Percentiles rank a stretch among this genome's conserved stretches.
These are phyloP conservation scores for Lolium multiflorum DNA, from an alignment of 176 grass and related monocot species.

Conservation along the genomic window DNA sequence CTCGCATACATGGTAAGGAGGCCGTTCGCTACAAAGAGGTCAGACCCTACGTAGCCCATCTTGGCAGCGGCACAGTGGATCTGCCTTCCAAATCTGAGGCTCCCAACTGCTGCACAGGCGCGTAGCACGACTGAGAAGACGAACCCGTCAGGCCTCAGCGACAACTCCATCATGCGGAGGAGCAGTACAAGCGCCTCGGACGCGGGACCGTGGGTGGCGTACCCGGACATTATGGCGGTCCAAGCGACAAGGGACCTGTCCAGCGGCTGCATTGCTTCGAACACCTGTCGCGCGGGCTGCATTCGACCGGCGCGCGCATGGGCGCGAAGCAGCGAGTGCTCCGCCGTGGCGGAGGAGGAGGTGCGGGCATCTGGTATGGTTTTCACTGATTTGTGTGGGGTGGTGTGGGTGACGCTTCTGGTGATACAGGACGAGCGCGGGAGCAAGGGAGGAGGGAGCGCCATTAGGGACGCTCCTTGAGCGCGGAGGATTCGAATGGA, in stretches of 20 bases:
- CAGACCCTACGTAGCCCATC: conserved; percentile 30
- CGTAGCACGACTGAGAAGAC: conserved; percentile 69
- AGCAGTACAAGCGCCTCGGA: conserved; percentile 54
- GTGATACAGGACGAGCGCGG: conserved; percentile 21
- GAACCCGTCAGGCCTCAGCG: conserved; percentile 60
- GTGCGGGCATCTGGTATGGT: not conserved
- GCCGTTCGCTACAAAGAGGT: conserved; percentile 69
- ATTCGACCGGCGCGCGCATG: conserved; percentile 55
- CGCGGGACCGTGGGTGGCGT: conserved; percentile 56
- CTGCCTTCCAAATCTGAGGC: conserved; percentile 49
- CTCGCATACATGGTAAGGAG: conserved; percentile 70
- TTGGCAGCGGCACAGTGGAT: conserved; percentile 49
- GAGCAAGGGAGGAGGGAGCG: conserved; percentile 23
- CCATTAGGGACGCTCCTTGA: conserved; percentile 38
- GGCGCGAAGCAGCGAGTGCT: conserved; percentile 49
- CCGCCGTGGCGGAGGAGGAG: not conserved
- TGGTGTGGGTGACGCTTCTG: not conserved
- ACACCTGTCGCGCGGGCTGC: conserved; percentile 55
- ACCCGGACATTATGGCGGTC: conserved; percentile 75
- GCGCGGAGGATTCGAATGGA: not conserved
- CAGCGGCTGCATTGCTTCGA: conserved; percentile 50
- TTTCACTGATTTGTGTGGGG: not conserved
- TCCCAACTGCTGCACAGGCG: conserved; percentile 57
- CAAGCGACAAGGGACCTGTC: conserved; percentile 49
- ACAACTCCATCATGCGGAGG: conserved; percentile 44